Base-by-base conservation (phyloP, 768 basidiomycete species). In the Xerocomellus intermedius region DNA sequence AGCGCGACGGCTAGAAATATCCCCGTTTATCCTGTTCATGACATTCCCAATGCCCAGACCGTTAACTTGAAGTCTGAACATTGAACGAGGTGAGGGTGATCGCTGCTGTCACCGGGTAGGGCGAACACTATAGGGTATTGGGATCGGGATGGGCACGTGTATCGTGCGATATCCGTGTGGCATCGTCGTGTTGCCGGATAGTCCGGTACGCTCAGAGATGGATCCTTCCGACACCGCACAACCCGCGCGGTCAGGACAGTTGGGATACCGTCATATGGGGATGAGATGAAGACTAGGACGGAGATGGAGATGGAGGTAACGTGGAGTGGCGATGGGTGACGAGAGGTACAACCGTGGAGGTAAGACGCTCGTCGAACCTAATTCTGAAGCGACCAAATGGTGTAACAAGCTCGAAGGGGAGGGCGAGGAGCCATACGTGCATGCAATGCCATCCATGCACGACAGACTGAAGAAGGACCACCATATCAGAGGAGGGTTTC, bases 141-240 rank as follows among this genome's bases (percentile, higher is more conserved):
- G 16, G 24, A 32, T 35, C 36, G 38, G 16, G n/a, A 26, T 43
- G 10, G 16, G 24, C 61, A 50, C 48, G 39, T 55, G 62, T 52
- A 16, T 39, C 36, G 35, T 14, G 28, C 26, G 39, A 37, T 37
- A 26, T 48, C 30, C 39, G 19, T 42, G 42, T 45, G 52, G 42
- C 21, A 13, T 52, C 28, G 46, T 22, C 32, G 46, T 36, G 50
- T 42, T 41, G 42, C 30, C 41, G 21, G 48, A 43, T 4, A 30
- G 19, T 47, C 47, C 12, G 44, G 30, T 30, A 30, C 39, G n/a
- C n/a, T 38, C 33, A 41, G 26, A 48, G 24, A 35, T 50, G n/a
- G n/a, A 37, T 37, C 10, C 26, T 35, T 47, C 35, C 38, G 54
- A 39, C 35, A 41, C 56, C 44, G 54, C 58, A 47, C 45, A 51